Conservation (phyloP, 805 yeast species). For the Schwanniomyces vanrijiae region DNA sequence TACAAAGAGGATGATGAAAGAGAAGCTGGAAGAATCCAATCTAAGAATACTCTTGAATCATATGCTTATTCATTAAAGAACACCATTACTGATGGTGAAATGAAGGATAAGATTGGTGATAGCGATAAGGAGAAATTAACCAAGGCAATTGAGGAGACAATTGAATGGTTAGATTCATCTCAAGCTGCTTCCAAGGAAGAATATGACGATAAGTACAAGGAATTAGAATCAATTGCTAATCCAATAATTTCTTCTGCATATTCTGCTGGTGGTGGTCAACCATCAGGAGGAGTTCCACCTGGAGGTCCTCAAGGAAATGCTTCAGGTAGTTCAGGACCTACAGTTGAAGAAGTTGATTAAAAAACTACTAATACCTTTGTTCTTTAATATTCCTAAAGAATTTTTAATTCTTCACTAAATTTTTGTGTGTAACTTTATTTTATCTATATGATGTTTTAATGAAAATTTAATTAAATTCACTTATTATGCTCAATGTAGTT, state of each 20-base stretch:
- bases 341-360: constrained; percentile 56
- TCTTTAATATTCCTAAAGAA: background rate
- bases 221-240: constrained; percentile 90
- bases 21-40: constrained; percentile 89
- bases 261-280: constrained; percentile 87
- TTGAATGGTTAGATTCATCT: constrained; percentile 90
- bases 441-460: background rate
- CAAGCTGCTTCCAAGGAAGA: constrained; percentile 93
- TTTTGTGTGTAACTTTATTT: background rate
- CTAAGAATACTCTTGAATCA: constrained; percentile 94
- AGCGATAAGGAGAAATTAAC: constrained; percentile 67
- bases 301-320: constrained; percentile 58
- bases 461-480: constrained; percentile 14
- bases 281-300: constrained; percentile 56
- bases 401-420: no score
- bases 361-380: constrained; percentile 4
- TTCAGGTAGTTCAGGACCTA: constrained; percentile 44
- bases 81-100: constrained; percentile 53
- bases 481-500: constrained; percentile 22
- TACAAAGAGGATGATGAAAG: constrained; percentile 94
- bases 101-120: constrained; percentile 49
- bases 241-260: constrained; percentile 97
- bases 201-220: constrained; percentile 90
- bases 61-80: constrained; percentile 92
- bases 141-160: constrained; percentile 82